Evolutionary conservation across 768 basidiomycete genomes (phyloP).

Genomic region (Inosperma sp.): DNA sequence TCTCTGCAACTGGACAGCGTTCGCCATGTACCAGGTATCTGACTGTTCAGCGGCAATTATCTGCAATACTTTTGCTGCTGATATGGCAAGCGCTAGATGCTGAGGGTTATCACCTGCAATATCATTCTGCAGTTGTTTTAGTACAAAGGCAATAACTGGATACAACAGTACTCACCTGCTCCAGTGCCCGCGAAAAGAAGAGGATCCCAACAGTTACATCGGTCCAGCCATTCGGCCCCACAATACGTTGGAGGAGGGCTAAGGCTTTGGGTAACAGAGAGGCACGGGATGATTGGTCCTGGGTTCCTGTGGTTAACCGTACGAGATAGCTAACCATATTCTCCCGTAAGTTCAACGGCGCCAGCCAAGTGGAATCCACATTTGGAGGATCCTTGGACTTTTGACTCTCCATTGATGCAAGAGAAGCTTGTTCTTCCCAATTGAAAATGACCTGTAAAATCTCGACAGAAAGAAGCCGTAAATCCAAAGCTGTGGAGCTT

Average conservation of each 20-base stretch:
- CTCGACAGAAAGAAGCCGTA: slow-evolving; percentile 84
- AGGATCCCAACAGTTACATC: slow-evolving; percentile 90
- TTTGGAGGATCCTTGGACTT: slow-evolving; percentile 19
- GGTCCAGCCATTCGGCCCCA: slow-evolving; percentile 80
- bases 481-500: slow-evolving; percentile 64
- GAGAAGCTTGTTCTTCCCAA: slow-evolving; percentile 77
- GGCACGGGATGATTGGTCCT: slow-evolving; percentile 47
- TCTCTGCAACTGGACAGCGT: slow-evolving; percentile 69
- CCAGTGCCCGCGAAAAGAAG: slow-evolving; percentile 82
- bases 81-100: slow-evolving; percentile 63
- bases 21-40: slow-evolving; percentile 73
- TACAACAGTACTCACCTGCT: slow-evolving; percentile 51
- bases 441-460: slow-evolving; percentile 86
- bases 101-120: slow-evolving; percentile 56
- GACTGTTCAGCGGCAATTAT: slow-evolving; percentile 80
- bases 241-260: slow-evolving; percentile 66
- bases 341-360: slow-evolving; percentile 78
- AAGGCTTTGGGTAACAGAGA: slow-evolving; percentile 61
- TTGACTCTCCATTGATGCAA: slow-evolving; percentile 23
- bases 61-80: slow-evolving; percentile 84
- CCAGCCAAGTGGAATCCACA: slow-evolving; percentile 51
- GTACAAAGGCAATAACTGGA: no score
- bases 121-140: no score
- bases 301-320: slow-evolving; percentile 72
- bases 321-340: slow-evolving; percentile 93